phyloP scores from a whole-genome alignment of 306 rosid genomes.

The Sicyos baderoa region DNA sequence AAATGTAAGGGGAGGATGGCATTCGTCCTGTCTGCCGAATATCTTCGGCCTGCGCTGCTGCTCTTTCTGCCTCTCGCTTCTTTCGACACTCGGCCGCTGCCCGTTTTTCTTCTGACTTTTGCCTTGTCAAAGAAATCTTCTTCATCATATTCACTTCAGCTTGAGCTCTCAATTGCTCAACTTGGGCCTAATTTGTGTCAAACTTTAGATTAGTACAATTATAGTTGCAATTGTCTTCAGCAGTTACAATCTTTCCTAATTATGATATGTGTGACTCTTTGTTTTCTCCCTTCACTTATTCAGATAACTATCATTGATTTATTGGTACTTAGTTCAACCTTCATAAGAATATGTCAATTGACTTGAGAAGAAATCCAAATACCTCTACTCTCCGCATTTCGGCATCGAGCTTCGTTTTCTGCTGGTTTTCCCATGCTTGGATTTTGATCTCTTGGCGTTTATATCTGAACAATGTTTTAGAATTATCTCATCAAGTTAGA shows the following conservation, averaged over 20 bases:
- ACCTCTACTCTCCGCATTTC: slow-evolving; percentile 89
- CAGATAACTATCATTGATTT: too few relatives aligned
- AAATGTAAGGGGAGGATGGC: slow-evolving; percentile 48
- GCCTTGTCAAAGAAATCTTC: slow-evolving; percentile 74
- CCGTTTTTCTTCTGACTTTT: slow-evolving; percentile 72
- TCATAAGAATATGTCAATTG: neutral
- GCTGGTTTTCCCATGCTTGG: slow-evolving; percentile 91
- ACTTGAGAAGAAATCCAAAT: slow-evolving; percentile 15
- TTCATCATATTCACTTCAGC: slow-evolving; percentile 74
- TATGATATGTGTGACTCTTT: neutral
- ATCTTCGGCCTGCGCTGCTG: slow-evolving; percentile 59
- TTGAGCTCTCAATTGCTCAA: slow-evolving; percentile 75
- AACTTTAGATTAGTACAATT: neutral
- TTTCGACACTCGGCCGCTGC: slow-evolving; percentile 63
- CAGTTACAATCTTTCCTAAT: neutral
- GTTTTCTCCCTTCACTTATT: too few relatives aligned
- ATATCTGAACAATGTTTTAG: slow-evolving; percentile 36
- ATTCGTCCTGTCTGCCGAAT: slow-evolving; percentile 72
- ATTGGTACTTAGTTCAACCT: too few relatives aligned
- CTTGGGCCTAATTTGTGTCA: slow-evolving; percentile 45
- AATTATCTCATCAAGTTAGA: slow-evolving; percentile 16
- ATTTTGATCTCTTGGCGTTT: slow-evolving; percentile 89
- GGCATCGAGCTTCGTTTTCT: slow-evolving; percentile 73
- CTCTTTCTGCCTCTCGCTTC: slow-evolving; percentile 58
- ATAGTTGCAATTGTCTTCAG: too few relatives aligned